Conservation (phyloP, 2,329 filamentous ascomycete species). For the Pyrenophora seminiperda region DNA sequence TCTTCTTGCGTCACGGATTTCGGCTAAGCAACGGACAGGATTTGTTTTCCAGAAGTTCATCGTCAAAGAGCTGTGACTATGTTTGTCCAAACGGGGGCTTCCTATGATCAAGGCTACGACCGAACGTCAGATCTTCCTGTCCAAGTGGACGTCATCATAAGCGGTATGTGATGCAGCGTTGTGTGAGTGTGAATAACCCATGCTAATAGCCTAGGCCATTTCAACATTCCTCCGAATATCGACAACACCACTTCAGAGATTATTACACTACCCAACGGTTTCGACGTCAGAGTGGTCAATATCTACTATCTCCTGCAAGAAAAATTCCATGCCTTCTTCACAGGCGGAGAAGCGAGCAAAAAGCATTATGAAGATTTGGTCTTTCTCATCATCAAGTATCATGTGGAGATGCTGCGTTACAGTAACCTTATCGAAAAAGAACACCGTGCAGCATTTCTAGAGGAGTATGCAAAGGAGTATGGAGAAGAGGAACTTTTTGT, state of each 20-base stretch:
- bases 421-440: not conserved
- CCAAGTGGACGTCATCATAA: not conserved
- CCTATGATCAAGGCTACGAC: not conserved
- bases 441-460: not conserved
- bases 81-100: not conserved
- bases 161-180: not conserved
- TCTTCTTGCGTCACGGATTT: no score
- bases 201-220: not conserved
- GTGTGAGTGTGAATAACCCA: not conserved
- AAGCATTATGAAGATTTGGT: not conserved
- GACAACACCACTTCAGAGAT: not conserved
- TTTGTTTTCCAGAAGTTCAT: not conserved
- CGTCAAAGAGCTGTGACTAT: not conserved
- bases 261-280: not conserved
- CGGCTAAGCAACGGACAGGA: conserved; percentile 1
- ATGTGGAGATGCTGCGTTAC: not conserved
- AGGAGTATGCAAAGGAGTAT: not conserved
- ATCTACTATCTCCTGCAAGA: not conserved
- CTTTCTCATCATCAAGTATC: conserved; percentile 1
- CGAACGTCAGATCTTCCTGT: not conserved
- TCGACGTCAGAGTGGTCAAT: not conserved
- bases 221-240: not conserved
- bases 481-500: not conserved
- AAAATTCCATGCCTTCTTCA: not conserved
- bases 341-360: not conserved